Base-by-base conservation (phyloP, 306 rosid genomes). In the Prinsepia uniflora region DNA sequence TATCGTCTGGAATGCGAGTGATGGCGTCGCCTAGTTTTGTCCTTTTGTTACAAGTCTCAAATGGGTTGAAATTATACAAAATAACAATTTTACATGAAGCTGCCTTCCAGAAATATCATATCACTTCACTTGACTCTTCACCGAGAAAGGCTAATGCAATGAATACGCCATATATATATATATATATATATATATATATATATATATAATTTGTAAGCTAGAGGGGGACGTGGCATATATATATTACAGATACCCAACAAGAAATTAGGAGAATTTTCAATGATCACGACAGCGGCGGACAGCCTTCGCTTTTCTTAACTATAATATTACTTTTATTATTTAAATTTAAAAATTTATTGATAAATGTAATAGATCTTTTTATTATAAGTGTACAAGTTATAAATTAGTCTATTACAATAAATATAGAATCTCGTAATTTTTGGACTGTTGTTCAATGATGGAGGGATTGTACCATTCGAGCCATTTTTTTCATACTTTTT, bases 31-130 rank as follows among this genome's bases (percentile, higher is more conserved):
- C 42, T 48, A 18, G 58, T 52, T 69, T 79, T 62, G 87, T 82
- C 81, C 41, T 76, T 77, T 80, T 62, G 72, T 15, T 18, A 14
- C 70, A 60, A 67, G 77, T 82, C 83, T 68, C 45, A 30, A 12
- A 65, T 40, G 63, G 71, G 42, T 71, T n/a, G 36, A 68, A 79
- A 72, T 30, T 30, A 30, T 30, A 30, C 62, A 75, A 79, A 78
- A 63, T 40, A 22, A 40, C 10, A 22, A 61, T 36, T 22, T 4
- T 30, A 30, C 36, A 30, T 30, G 36, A 2, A 30, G 36, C 10
- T 19, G 74, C 61, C 64, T 71, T 79, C 78, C 2, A 72, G 81
- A 84, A 73, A 24, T 24, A 24, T 49, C 61, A 56, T 24, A 24
- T 24, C 30, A 24, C 30, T 24, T 81, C 83, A 70, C 64, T 59